These are phyloP conservation scores for Kodamaea anthophila DNA, from an alignment of 1,139 yeast genomes.

Conservation along the genomic window DNA sequence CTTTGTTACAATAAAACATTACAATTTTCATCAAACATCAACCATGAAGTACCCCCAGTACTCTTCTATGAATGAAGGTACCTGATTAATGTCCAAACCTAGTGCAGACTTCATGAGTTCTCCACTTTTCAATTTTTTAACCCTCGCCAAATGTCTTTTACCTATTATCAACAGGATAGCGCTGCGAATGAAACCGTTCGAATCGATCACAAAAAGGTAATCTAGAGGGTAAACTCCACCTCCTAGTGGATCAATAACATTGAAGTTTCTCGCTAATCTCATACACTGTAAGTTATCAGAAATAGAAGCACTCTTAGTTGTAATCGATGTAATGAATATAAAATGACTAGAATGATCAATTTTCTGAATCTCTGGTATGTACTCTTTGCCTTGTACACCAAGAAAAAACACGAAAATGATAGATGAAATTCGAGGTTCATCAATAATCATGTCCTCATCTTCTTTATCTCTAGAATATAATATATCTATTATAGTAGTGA, in stretches of 20 bases:
- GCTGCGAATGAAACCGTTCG: constrained; percentile 17
- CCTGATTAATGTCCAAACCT: constrained; percentile 16
- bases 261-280: constrained; percentile 21
- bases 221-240: constrained; percentile 47
- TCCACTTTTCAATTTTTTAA: constrained; percentile 4
- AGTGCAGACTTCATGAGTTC: constrained; percentile 7
- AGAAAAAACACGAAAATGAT: constrained; percentile 12
- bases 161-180: constrained; percentile 16
- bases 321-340: constrained; percentile 10
- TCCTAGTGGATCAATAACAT: constrained; percentile 42
- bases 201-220: constrained; percentile 29
- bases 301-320: background rate
- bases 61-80: constrained; percentile 18
- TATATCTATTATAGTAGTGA: no score
- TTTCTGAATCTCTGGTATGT: constrained; percentile 9
- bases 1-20: constrained; percentile 29
- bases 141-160: constrained; percentile 2
- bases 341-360: constrained; percentile 6
- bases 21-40: background rate
- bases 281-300: constrained; percentile 12
- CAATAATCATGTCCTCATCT: no score
- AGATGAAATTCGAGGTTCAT: no score
- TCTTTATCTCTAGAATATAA: no score
- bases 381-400: constrained; percentile 19
- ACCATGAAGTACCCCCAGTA: constrained; percentile 12